Percentiles rank a stretch among this genome's conserved stretches.
Evolutionary conservation across 257 asterid genomes (phyloP).

Genomic region (Salvia rosmarinus): DNA sequence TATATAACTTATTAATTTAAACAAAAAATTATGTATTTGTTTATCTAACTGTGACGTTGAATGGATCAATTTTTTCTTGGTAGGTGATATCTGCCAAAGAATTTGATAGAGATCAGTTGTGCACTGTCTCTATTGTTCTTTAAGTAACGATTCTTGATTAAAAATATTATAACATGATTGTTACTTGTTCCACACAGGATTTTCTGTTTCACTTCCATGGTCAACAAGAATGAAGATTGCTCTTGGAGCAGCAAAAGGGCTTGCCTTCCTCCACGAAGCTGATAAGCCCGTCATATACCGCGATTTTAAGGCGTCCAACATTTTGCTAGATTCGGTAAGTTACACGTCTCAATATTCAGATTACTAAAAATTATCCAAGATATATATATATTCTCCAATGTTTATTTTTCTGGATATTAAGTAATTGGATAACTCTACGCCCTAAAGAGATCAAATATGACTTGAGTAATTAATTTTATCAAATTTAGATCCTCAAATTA

Average conservation of each 20-base stretch:
- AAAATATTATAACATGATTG: background rate
- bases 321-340: slow-evolving; percentile 77
- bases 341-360: background rate
- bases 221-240: slow-evolving; percentile 86
- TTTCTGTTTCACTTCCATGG: slow-evolving; percentile 88
- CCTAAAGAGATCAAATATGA: too few relatives aligned
- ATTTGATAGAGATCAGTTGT: slow-evolving; percentile 20
- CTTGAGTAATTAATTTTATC: background rate
- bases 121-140: background rate
- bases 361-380: too few relatives aligned
- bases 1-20: slow-evolving; percentile 25
- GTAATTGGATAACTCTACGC: too few relatives aligned
- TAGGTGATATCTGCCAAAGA: slow-evolving; percentile 37
- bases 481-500: too few relatives aligned
- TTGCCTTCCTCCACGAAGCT: slow-evolving; percentile 91
- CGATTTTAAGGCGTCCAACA: slow-evolving; percentile 88
- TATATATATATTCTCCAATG: too few relatives aligned
- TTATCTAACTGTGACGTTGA: slow-evolving; percentile 31
- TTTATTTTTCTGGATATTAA: too few relatives aligned
- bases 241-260: slow-evolving; percentile 88
- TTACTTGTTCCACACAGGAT: slow-evolving; percentile 47
- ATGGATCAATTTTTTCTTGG: slow-evolving; percentile 39
- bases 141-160: slow-evolving; percentile 1
- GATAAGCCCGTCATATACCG: slow-evolving; percentile 84
- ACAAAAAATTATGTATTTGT: slow-evolving; percentile 4